phyloP scores from a whole-genome alignment of 2,329 filamentous ascomycete genomes.

The Fusarium protoensiforme region DNA sequence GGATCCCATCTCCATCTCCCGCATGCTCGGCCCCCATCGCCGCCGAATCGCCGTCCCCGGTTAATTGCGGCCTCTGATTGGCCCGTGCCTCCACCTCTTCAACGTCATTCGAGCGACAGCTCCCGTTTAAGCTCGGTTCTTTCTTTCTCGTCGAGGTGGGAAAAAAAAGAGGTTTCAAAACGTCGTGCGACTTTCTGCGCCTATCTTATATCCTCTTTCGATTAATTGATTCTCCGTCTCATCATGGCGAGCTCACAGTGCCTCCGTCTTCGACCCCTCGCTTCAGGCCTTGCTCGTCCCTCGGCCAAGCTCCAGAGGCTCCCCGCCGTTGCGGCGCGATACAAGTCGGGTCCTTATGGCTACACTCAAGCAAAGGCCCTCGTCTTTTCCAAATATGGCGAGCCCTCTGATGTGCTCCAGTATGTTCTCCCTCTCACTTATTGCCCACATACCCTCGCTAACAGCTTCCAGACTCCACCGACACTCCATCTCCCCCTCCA shows the following conservation, averaged over 20 bases:
- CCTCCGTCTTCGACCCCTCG: constrained; percentile 37
- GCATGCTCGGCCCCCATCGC: constrained; percentile 4
- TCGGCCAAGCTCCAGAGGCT: constrained; percentile 34
- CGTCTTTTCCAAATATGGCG: constrained; percentile 78
- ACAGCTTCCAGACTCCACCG: constrained; percentile 67
- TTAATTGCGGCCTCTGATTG: constrained; percentile 30
- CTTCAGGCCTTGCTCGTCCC: constrained; percentile 34
- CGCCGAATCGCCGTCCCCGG: constrained; percentile 2
- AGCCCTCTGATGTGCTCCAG: constrained; percentile 77
- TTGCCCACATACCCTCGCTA: neutral
- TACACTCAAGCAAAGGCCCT: constrained; percentile 89
- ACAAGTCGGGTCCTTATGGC: constrained; percentile 74
- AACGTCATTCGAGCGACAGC: constrained; percentile 30
- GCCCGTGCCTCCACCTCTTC: neutral
- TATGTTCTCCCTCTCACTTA: constrained; percentile 46
- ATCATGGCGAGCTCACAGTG: constrained; percentile 41
- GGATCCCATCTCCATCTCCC: constrained; percentile 23
- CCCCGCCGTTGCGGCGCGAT: constrained; percentile 49
- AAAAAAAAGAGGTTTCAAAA: neutral
- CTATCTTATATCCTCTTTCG: neutral
- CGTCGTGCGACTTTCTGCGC: constrained; percentile 6
- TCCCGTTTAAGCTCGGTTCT: constrained; percentile 22
- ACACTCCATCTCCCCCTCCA: constrained; percentile 80
- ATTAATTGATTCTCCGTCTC: neutral
- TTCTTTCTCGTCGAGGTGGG: constrained; percentile 15